These are phyloP conservation scores for Exophiala sp. DNA, from an alignment of 2,329 filamentous ascomycete genomes.

Conservation along the genomic window DNA sequence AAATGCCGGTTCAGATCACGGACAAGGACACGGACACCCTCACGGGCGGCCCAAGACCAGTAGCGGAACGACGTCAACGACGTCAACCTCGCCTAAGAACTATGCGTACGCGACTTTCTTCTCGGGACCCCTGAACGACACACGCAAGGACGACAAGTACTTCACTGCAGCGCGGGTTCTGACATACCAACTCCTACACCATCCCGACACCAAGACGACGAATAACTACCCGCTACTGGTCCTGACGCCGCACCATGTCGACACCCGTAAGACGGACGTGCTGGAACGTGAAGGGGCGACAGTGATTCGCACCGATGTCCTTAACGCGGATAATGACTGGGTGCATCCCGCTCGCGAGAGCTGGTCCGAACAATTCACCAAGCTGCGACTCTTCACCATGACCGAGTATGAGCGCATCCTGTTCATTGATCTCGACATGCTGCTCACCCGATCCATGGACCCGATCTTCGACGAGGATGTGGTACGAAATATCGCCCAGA, in stretches of 20 bases:
- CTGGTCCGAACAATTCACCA: conserved; percentile 45
- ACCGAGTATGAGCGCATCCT: conserved; percentile 41
- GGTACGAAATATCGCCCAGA: conserved; percentile 17
- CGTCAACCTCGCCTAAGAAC: neutral
- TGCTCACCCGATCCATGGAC: conserved; percentile 39
- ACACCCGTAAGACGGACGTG: conserved; percentile 32
- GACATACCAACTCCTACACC: conserved; percentile 43
- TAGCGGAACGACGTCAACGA: neutral
- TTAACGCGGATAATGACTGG: conserved; percentile 34
- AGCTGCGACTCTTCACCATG: conserved; percentile 43
- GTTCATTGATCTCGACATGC: conserved; percentile 47
- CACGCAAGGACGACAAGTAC: conserved; percentile 36
- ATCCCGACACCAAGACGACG: conserved; percentile 34
- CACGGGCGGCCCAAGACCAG: too few species aligned
- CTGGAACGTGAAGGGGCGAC: conserved; percentile 40
- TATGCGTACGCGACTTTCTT: neutral
- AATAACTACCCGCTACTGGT: conserved; percentile 38
- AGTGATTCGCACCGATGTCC: conserved; percentile 37
- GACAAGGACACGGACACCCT: too few species aligned
- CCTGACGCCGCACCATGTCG: conserved; percentile 34
- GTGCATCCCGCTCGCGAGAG: conserved; percentile 33
- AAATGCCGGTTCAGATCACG: too few species aligned
- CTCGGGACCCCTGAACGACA: neutral
- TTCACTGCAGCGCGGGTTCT: conserved; percentile 39
- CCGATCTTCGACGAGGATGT: conserved; percentile 37